phyloP scores from a whole-genome alignment of 2,329 filamentous ascomycete genomes.

The Talaromyces sp. region DNA sequence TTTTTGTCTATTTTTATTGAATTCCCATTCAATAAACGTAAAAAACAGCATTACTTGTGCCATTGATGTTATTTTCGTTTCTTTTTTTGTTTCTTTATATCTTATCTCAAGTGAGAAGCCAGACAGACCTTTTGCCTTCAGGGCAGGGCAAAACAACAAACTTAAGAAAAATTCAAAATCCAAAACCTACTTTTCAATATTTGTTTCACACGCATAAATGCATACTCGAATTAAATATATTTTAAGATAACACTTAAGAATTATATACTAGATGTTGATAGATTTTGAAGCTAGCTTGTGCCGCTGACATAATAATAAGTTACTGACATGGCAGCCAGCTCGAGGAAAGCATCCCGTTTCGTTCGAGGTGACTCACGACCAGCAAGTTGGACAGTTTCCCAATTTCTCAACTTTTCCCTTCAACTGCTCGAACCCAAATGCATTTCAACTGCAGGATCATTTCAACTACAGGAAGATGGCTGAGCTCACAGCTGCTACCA shows the following conservation, averaged over 20 bases:
- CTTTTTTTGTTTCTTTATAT: neutral
- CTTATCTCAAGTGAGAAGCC: neutral
- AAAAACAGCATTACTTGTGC: neutral
- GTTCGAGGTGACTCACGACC: neutral
- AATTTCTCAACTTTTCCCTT: neutral
- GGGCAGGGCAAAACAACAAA: neutral
- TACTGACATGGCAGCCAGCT: neutral
- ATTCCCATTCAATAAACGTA: no score
- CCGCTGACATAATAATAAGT: no score
- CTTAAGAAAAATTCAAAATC: neutral
- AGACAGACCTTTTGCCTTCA: neutral
- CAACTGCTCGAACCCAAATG: neutral
- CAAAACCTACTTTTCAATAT: neutral
- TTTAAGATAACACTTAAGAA: no score
- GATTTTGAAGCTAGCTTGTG: no score
- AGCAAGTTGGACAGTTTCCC: neutral
- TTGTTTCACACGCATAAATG: no score
- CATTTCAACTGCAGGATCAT: neutral
- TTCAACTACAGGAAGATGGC: neutral
- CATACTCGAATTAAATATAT: no score
- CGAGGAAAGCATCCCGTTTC: neutral
- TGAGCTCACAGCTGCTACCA: neutral
- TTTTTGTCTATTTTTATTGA: neutral
- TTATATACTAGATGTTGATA: no score
- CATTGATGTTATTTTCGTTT: neutral